Evolutionary conservation across 305 asterid genomes (phyloP).

Genomic region (Fraxinus angustifolia): DNA sequence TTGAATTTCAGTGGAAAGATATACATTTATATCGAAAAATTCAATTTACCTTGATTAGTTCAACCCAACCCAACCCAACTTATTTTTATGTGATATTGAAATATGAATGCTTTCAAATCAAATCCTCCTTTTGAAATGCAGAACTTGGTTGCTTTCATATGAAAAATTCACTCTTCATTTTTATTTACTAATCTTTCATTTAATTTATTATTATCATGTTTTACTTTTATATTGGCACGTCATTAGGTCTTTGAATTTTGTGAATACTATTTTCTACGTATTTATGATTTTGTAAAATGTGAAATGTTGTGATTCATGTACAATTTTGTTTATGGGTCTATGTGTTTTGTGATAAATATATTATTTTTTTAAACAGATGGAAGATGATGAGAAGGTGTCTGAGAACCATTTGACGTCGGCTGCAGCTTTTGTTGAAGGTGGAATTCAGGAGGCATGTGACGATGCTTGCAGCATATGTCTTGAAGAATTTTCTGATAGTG

Average conservation of each 20-base stretch:
- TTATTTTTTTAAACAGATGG: slow-evolving; percentile 51
- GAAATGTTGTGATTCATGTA: neutral
- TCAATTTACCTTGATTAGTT: neutral
- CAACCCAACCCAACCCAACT: neutral
- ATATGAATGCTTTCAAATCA: neutral
- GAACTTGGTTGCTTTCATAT: neutral
- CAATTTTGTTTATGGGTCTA: neutral
- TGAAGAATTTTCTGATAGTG: slow-evolving; percentile 65
- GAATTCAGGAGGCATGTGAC: slow-evolving; percentile 83
- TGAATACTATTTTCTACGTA: neutral
- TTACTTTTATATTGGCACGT: neutral
- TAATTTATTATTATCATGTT: neutral
- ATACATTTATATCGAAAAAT: neutral
- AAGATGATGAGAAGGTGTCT: slow-evolving; percentile 50
- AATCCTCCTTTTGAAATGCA: neutral
- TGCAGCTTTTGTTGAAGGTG: slow-evolving; percentile 90
- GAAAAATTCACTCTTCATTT: neutral
- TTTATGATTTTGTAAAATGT: neutral
- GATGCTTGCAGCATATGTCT: slow-evolving; percentile 92
- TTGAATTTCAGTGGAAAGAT: neutral
- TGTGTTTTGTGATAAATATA: neutral
- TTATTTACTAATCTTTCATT: neutral
- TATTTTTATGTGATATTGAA: neutral
- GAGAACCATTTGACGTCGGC: slow-evolving; percentile 66
- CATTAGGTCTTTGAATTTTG: neutral